These are phyloP conservation scores for Psophocarpus tetragonolobus DNA, from an alignment of 306 rosid species.

Conservation along the genomic window DNA sequence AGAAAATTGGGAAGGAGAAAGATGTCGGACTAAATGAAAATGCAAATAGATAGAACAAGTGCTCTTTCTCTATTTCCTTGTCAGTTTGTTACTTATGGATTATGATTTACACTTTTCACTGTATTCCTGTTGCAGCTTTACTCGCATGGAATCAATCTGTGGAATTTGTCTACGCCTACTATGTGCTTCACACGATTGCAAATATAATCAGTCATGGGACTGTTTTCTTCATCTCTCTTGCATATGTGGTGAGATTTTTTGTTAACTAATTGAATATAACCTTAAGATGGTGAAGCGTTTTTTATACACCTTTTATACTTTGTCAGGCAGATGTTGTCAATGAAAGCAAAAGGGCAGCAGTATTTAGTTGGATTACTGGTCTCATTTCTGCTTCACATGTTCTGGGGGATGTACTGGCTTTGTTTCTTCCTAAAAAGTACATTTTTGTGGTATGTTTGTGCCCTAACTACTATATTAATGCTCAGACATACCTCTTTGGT, in stretches of 20 bases:
- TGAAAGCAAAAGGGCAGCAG: conserved; percentile 57
- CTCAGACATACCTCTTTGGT: neutral
- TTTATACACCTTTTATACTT: conserved; percentile 20
- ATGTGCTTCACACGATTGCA: conserved; percentile 58
- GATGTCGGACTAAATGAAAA: conserved; percentile 7
- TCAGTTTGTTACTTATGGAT: neutral
- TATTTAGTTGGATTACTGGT: conserved; percentile 69
- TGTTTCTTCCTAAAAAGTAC: conserved; percentile 55
- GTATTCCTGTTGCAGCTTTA: conserved; percentile 45
- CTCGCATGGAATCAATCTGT: conserved; percentile 56
- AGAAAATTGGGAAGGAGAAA: neutral
- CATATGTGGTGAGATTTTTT: conserved; percentile 56
- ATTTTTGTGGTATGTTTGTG: conserved; percentile 50
- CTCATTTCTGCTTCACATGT: conserved; percentile 66
- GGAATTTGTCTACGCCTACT: conserved; percentile 66
- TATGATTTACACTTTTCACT: neutral
- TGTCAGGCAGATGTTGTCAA: conserved; percentile 66
- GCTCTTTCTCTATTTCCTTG: neutral
- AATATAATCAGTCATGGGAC: conserved; percentile 70
- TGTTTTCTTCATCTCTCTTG: conserved; percentile 65
- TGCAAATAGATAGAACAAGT: neutral
- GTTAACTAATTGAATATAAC: conserved; percentile 17
- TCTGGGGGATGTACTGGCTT: conserved; percentile 59
- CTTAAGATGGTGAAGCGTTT: neutral
- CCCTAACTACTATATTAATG: neutral